phyloP scores from a whole-genome alignment of 495 filamentous ascomycete genomes.

The Neurospora sp. region DNA sequence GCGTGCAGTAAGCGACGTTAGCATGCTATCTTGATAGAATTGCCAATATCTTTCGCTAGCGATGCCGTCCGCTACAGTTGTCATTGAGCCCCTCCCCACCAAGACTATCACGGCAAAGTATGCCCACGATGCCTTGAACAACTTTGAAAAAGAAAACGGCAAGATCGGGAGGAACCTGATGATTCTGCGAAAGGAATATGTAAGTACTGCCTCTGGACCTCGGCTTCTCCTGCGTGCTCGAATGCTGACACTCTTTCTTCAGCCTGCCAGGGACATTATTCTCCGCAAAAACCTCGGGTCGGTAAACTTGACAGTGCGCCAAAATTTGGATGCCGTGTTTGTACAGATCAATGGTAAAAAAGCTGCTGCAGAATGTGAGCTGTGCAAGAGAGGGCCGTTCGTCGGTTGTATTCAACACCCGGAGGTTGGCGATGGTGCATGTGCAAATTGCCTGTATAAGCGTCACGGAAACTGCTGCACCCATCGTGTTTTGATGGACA shows the following conservation, averaged over 20 bases:
- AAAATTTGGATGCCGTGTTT: neutral
- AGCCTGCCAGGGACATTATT: neutral
- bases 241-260: neutral
- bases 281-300: neutral
- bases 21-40: neutral
- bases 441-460: neutral
- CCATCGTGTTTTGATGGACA: neutral
- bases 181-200: neutral
- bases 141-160: neutral
- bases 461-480: neutral
- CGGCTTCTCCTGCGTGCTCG: neutral
- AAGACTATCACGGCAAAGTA: neutral
- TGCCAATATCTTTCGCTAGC: neutral
- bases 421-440: neutral
- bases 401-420: neutral
- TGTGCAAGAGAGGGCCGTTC: neutral
- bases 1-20: neutral
- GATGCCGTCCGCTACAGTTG: neutral
- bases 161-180: neutral
- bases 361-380: neutral
- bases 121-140: neutral
- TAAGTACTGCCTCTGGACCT: neutral
- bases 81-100: neutral
- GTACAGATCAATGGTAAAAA: neutral
- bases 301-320: neutral